Conservation (phyloP, 148 eudicot species). For the Tetragonia tetragonoides region DNA sequence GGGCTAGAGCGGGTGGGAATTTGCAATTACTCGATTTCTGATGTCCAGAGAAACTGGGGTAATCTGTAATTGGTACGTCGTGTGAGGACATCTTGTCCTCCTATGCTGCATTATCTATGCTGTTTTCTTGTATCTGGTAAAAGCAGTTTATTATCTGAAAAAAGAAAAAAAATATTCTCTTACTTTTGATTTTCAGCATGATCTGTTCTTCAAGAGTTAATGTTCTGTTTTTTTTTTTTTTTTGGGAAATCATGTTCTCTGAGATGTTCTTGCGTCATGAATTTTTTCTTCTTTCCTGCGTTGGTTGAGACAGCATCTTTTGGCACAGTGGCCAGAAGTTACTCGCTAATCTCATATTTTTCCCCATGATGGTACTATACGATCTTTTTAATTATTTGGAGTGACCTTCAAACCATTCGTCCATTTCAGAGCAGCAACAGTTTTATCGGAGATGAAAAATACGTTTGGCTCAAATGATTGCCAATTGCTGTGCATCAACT, state of each 20-base stretch:
- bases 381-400: neutral
- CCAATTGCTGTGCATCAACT: slow-evolving; percentile 75
- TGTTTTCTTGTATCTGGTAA: too few relatives aligned
- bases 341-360: neutral
- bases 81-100: too few relatives aligned
- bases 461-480: slow-evolving; percentile 84
- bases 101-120: too few relatives aligned
- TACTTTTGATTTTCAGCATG: neutral
- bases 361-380: neutral
- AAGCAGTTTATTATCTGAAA: too few relatives aligned
- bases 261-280: too few relatives aligned
- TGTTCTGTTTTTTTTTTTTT: neutral
- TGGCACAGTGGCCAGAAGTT: neutral
- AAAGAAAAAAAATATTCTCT: too few relatives aligned
- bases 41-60: too few relatives aligned
- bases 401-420: slow-evolving; percentile 2
- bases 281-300: neutral
- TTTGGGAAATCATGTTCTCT: neutral
- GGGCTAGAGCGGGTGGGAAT: too few relatives aligned
- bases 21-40: too few relatives aligned
- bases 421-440: slow-evolving; percentile 60
- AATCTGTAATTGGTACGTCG: too few relatives aligned
- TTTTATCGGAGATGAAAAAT: slow-evolving; percentile 69
- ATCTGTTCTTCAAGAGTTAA: neutral
- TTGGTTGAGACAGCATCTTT: neutral